Evolutionary conservation across 257 asterid genomes (phyloP).

Genomic region (Solanum megistacrolobum): DNA sequence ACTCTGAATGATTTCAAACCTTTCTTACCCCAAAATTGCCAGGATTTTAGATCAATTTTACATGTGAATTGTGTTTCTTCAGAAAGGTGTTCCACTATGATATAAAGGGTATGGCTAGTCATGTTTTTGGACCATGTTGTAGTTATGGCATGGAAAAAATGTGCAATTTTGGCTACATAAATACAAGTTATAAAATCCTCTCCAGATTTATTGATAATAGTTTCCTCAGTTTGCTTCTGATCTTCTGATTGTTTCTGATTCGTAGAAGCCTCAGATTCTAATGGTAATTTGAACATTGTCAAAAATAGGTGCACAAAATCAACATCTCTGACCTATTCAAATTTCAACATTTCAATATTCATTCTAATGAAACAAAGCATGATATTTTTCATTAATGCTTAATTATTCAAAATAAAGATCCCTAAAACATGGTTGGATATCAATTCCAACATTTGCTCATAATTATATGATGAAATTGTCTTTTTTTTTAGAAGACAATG

Average conservation of each 20-base stretch:
- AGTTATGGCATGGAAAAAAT: constrained; percentile 21
- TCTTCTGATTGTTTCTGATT: constrained; percentile 9
- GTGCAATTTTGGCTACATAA: constrained; percentile 35
- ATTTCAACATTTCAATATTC: neutral
- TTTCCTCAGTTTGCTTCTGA: constrained; percentile 14
- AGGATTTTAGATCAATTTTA: constrained; percentile 78
- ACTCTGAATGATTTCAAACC: constrained; percentile 59
- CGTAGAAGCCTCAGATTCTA: constrained; percentile 9
- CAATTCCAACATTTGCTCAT: neutral
- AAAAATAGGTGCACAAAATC: neutral
- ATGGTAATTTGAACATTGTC: constrained; percentile 15
- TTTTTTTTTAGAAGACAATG: neutral
- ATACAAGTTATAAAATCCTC: constrained; percentile 59
- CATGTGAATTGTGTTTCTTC: constrained; percentile 50
- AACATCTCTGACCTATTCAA: constrained; percentile 14
- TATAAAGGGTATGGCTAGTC: constrained; percentile 51
- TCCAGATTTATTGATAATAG: constrained; percentile 14
- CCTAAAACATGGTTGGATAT: neutral
- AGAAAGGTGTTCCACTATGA: constrained; percentile 35
- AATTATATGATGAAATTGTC: neutral
- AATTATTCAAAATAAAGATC: neutral
- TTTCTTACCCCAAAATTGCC: constrained; percentile 93
- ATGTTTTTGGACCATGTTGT: constrained; percentile 66
- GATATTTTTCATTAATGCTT: neutral
- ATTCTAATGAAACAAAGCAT: neutral